Base-by-base conservation (phyloP, 768 basidiomycete genomes). In the Rhizopogon sp. region DNA sequence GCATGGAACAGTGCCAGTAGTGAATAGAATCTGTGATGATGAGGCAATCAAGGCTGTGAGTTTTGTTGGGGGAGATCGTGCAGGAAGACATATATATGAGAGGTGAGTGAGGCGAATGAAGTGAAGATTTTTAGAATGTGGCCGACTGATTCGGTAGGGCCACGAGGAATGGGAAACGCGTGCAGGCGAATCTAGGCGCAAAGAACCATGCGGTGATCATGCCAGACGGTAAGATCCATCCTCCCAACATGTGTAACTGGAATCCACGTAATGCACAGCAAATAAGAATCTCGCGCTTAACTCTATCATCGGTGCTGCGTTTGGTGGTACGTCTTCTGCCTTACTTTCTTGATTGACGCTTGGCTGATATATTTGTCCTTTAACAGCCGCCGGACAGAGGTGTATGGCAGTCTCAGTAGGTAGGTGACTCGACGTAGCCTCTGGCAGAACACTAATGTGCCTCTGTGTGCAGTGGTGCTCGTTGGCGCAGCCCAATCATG, bases 371-470 rank as follows among this genome's bases (percentile, higher is more conserved):
- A 11, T 67, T 58, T 59, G 39, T 25, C 14, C 50, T 33, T 47
- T 13, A 40, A 58, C 65, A 82, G 96, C 96, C 60, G 96, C 96
- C 31, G 96, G 96, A 11, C 96, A 98, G 69, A 82, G 97, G 55
- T 98, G 95, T 74, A 98, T 97, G 95, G 95, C 93, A 11, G 74
- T 96, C 42, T 96, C 93, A 11, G 93, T 95, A 33, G 89, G 92
- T 88, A 58, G 64, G 84, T 60, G 25, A 28, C 42, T 8, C 50
- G 11, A 14, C 39, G 16, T 43, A 7, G 41, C 4, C 3, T 28
- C 8, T 35, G 16, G 43, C 25, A 25, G 13, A 43, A 45, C 31
- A 33, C 52, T 43, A 25, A 58, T 44, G 17, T 42, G 39, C 25
- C 6, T 50, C 28, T 35, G 33, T 37, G 16, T 55, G 16, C 41